Evolutionary conservation across 2,329 filamentous ascomycete species (phyloP), one percentile per base, ranked within the genome.

Genomic region (Phaeophleospora eucalypticola): DNA sequence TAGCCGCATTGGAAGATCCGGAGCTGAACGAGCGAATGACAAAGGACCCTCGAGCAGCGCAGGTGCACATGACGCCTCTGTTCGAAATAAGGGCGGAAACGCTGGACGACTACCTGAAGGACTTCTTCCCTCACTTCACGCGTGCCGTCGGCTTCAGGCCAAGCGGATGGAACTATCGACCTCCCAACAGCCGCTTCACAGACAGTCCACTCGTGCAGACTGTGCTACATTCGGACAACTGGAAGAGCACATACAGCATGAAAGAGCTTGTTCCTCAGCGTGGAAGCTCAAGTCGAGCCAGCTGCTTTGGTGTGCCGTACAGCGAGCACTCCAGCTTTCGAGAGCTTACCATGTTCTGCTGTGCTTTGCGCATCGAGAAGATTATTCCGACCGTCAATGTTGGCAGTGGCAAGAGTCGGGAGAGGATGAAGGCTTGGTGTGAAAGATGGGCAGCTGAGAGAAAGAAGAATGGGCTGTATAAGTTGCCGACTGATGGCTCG

Each of bases 51-150:
- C 72, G 79, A 17, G 87, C 88, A 59, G 93, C 93, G 0, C 91
- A 97, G 67, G 89, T 98, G 0, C 93, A 98, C 69, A 96, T 98
- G 90, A 94, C 95, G 59, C 89, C 87, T 60, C 76, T 98, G 8
- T 93, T 93, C 76, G 91, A 97, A 67, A 89, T 98, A 56, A 84
- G 89, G 19, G 83, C 89, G 27, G 90, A 96, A 57, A 95, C 91
- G 0, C 76, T 98, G 1, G 83, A 88, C 54, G 90, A 95, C 51
- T 98, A 98, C 61, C 79, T 97, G 4, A 81, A 84, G 58, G 77
- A 80, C 29, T 87, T 89, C 71, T 86, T 84, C 53, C 84, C 86
- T 4, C 83, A 88, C 57, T 98, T 97, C 66, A 82, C 82, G 12
- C 84, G 87, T 43, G 82, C 95, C 37, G 86, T 97, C 15, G 93